Conservation (phyloP, 306 rosid genomes). For the Cicer pinnatifidum region DNA sequence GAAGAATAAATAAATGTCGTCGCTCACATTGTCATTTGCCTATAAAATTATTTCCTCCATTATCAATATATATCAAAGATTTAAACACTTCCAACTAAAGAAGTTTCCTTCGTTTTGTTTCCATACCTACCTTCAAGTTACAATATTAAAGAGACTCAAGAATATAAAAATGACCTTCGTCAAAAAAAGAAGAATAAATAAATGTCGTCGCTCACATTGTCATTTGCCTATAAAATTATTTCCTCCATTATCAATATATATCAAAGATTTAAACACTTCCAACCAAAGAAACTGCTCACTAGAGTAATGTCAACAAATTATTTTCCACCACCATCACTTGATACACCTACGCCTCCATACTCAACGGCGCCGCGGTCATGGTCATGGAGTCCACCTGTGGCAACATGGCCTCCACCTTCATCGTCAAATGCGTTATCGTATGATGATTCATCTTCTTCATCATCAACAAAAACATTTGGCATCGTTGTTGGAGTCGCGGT, state of each 20-base stretch:
- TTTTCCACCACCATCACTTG: constrained; percentile 10
- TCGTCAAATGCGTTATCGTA: neutral
- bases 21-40: neutral
- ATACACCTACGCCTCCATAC: neutral
- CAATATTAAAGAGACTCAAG: neutral
- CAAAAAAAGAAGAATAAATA: neutral
- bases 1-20: neutral
- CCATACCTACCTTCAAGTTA: neutral
- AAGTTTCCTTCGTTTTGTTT: constrained; percentile 4
- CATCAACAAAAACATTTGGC: constrained; percentile 29
- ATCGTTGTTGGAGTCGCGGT: constrained; percentile 34
- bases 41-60: neutral
- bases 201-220: neutral
- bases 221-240: neutral
- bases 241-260: neutral
- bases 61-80: neutral
- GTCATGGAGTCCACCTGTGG: constrained; percentile 5
- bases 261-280: neutral
- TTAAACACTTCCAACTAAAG: neutral
- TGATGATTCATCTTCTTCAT: constrained; percentile 5
- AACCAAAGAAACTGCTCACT: neutral
- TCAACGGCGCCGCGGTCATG: neutral
- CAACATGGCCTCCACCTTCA: constrained; percentile 30
- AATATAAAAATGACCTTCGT: neutral
- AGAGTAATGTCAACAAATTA: neutral